Base-by-base conservation (phyloP, 208 protist genomes). In the Phytomonas sp. region DNA sequence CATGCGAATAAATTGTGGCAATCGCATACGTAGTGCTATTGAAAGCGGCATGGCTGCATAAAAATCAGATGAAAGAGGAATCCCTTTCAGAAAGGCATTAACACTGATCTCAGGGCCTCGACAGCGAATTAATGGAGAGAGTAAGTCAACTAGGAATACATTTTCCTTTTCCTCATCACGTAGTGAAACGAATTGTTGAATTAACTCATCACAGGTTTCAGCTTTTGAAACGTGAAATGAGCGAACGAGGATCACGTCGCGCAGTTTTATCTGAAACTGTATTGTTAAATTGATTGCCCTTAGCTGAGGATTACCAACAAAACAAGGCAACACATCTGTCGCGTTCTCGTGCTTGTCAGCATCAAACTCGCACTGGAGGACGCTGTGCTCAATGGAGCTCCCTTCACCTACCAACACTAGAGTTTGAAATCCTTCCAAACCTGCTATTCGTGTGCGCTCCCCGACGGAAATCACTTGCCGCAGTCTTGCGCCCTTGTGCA, bases 11-110 rank as follows among this genome's bases (percentile, higher is more conserved):
- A 56, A 26, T 56, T 56, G 46, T 26, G 46, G 46, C 46, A 56
- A 26, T 0, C 20, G 46, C 20, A 23, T 56, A 26, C 46, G 46
- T 0, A 56, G 46, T 23, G 20, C 46, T 26, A 56, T 17, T 26
- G 23, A 56, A 56, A 56, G 46, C 46, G 46, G 46, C 46, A 56
- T 56, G 4, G 46, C 46, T 56, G 46, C 46, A 56, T 56, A 56
- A 56, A 56, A 56, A 56, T 56, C 46, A 56, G 46, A 23, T 56
- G 46, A 26, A 56, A 56, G 4, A 2, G 46, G 17, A 26, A 56
- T 56, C 20, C 46, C 20, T 26, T 56, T 56, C 46, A 56, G 46
- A 56, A 56, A 56, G 20, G 20, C 46, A 6, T 7, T 56, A 26
- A 26, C 20, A 20, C 4, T 23, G 20, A 56, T 26, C 17, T 56